These are phyloP conservation scores for Trichophyton mentagrophytes DNA, from an alignment of 2,329 filamentous ascomycete species.

Conservation along the genomic window DNA sequence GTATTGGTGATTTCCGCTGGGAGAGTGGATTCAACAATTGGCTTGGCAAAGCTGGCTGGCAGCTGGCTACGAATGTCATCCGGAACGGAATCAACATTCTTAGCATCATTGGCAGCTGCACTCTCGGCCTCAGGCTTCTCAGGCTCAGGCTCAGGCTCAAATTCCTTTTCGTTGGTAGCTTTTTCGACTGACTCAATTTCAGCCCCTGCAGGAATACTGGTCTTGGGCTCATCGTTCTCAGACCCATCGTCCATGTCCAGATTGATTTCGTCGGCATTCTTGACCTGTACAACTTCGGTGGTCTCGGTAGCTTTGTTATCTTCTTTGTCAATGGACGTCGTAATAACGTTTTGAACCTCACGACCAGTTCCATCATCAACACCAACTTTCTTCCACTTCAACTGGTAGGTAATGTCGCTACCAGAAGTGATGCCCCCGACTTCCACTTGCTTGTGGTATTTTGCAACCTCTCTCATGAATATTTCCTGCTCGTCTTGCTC, in stretches of 20 bases:
- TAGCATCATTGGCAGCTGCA: constrained; percentile 12
- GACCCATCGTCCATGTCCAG: neutral
- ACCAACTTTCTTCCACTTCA: constrained; percentile 30
- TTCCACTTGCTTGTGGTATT: constrained; percentile 10
- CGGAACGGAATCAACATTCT: constrained; percentile 34
- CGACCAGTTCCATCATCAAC: constrained; percentile 19
- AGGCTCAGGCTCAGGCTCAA: neutral
- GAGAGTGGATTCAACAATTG: constrained; percentile 47
- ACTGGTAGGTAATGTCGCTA: constrained; percentile 20
- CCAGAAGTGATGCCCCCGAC: constrained; percentile 8
- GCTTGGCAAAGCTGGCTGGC: constrained; percentile 56
- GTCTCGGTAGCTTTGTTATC: neutral
- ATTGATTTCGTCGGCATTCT: constrained; percentile 42
- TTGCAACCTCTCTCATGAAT: constrained; percentile 17
- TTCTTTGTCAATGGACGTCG: constrained; percentile 13
- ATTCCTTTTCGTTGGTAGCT: constrained; percentile 15
- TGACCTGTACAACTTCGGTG: constrained; percentile 17
- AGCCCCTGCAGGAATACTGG: neutral
- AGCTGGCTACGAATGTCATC: constrained; percentile 59
- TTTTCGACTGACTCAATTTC: neutral
- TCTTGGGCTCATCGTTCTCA: constrained; percentile 13
- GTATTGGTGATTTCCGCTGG: constrained; percentile 65
- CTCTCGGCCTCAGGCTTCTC: neutral
- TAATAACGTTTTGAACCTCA: constrained; percentile 16
- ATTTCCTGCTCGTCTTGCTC: constrained; percentile 24